Base-by-base conservation (phyloP, 176 grass and related monocot species). In the Musa schizocarpa region DNA sequence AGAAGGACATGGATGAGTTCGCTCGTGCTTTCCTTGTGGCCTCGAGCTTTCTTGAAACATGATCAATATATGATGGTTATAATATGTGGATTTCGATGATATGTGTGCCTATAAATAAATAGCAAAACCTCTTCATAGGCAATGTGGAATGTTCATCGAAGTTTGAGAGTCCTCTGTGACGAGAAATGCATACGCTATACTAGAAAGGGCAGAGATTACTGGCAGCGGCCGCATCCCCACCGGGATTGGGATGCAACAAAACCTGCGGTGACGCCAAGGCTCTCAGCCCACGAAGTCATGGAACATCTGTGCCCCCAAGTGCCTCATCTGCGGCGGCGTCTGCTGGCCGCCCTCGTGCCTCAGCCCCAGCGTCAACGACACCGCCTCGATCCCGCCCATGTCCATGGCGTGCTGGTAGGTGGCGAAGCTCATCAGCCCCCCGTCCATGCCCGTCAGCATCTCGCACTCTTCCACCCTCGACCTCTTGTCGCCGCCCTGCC, bases 1-100 rank as follows among this genome's bases (percentile, higher is more conserved):
- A 86, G 82, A 50, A 63, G 75, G 88, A 93, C 52, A 99, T 99
- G 90, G 73, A 65, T 59, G 70, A 65, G 1, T 99, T 99, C 83
- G 19, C 9, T 69, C 75, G 0, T 79, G 64, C 73, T 99, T 99
- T 74, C 48, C 77, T 24, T 68, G 86, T 23, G 84, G 84, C 20
- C 19, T 92, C 12, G 49, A 77, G 48, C 58, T 70, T 43, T 70
- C 68, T 70, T 51, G 49, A 9, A 70, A 70, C 34, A 43, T 43
- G 34, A 43, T 43, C 34, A 43, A 43, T 43, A 34, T 34, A 4
- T 4, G 29, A 34, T 34, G 3, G 29, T 34, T 34, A 34, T 0
- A 4, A 34, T 34, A 34, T 43, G 34, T 43, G 34, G 34, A 0
- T 4, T 43, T 43, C 4, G 4, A 43, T 43, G 34, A 43, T 29